Evolutionary conservation across 2,329 filamentous ascomycete species (phyloP).

Genomic region (Botrytis fabae): DNA sequence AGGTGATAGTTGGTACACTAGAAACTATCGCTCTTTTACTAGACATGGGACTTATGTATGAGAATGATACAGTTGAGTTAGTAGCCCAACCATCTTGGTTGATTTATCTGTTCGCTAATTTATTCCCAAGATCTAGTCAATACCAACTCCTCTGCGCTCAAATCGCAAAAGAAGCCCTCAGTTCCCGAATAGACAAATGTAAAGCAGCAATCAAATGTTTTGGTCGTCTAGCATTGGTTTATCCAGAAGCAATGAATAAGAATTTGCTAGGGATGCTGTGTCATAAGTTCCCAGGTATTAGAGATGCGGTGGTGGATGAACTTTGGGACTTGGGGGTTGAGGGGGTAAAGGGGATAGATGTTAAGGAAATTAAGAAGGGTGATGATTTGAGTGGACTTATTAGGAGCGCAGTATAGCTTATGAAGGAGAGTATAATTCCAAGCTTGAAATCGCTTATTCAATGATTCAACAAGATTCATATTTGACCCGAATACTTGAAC

Average conservation of each 20-base stretch:
- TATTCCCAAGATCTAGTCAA: neutral
- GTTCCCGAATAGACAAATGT: constrained; percentile 1
- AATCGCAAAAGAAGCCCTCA: neutral
- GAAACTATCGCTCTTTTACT: constrained; percentile 78
- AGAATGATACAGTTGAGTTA: neutral
- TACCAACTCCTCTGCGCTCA: neutral
- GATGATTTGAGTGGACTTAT: neutral
- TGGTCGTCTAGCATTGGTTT: neutral
- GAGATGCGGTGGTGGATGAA: constrained; percentile 5
- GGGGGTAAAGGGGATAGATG: neutral
- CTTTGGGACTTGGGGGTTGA: neutral
- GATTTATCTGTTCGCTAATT: neutral
- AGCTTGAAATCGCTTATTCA: neutral
- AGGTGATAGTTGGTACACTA: constrained; percentile 71
- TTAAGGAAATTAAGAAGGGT: neutral
- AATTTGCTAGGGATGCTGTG: neutral
- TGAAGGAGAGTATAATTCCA: neutral
- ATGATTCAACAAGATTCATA: neutral
- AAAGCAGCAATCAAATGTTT: constrained; percentile 9
- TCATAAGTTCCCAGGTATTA: neutral
- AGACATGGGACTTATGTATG: constrained; percentile 45
- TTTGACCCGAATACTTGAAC: neutral
- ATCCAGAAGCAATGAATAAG: neutral
- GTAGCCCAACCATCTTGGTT: neutral
- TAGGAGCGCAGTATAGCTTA: neutral